Percentiles rank a stretch among this genome's conserved stretches.
Evolutionary conservation across 768 basidiomycete genomes (phyloP).

Genomic region (Artomyces pyxidatus): DNA sequence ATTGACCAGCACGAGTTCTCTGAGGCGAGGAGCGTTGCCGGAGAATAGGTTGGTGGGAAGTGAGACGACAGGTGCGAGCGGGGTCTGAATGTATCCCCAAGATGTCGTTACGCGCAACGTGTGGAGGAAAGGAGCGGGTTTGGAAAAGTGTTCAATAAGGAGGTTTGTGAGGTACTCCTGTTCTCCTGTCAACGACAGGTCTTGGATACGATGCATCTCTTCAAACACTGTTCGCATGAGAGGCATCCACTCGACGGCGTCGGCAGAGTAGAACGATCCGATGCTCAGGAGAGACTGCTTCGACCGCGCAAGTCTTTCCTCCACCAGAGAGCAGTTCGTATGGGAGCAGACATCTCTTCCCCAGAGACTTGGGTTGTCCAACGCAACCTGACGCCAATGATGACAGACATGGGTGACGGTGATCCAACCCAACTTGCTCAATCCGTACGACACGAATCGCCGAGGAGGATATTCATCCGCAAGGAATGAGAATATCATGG

Average conservation of each 20-base stretch:
- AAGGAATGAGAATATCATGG: background rate
- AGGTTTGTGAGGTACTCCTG: too few relatives aligned
- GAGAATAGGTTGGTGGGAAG: background rate
- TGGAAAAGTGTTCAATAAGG: too few relatives aligned
- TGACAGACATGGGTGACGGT: slow-evolving; percentile 1
- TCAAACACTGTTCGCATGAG: too few relatives aligned
- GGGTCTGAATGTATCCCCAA: too few relatives aligned
- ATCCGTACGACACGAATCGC: background rate
- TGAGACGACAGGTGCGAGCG: too few relatives aligned
- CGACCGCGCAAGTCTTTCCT: background rate
- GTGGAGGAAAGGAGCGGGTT: too few relatives aligned
- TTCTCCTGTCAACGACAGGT: too few relatives aligned
- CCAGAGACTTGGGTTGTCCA: background rate
- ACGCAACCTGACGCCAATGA: background rate
- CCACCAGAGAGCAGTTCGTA: background rate
- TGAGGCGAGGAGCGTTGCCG: background rate
- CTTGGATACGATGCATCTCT: too few relatives aligned
- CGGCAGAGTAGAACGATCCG: too few relatives aligned
- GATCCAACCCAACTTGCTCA: slow-evolving; percentile 1
- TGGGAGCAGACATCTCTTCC: background rate
- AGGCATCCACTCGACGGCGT: too few relatives aligned
- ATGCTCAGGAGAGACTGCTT: background rate
- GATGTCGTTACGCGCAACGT: too few relatives aligned
- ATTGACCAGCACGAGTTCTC: background rate
- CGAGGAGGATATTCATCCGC: background rate